phyloP scores from a whole-genome alignment of 2,329 filamentous ascomycete species.

The Simplicillium sp. region DNA sequence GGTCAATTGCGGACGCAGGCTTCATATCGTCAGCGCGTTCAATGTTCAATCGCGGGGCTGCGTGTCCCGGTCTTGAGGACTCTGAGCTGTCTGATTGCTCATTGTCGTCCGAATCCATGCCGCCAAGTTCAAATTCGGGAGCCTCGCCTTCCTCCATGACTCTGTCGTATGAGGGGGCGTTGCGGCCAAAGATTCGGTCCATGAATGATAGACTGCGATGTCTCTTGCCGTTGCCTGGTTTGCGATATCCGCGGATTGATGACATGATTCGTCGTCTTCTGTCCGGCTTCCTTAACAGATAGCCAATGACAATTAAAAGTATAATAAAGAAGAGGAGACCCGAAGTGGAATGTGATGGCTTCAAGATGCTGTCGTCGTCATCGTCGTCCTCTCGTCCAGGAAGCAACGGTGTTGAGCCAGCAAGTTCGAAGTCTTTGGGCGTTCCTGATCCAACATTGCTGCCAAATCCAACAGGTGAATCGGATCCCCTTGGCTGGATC shows the following conservation, averaged over 20 bases:
- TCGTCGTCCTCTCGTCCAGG: constrained; percentile 16
- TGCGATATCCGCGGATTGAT: constrained; percentile 21
- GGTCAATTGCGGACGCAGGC: constrained; percentile 40
- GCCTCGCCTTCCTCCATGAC: constrained; percentile 74
- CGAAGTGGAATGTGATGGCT: constrained; percentile 59
- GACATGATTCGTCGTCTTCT: constrained; percentile 38
- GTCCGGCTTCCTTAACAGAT: constrained; percentile 72
- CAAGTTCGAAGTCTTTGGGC: constrained; percentile 74
- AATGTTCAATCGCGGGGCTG: constrained; percentile 53
- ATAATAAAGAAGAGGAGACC: constrained; percentile 71
- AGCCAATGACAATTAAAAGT: constrained; percentile 58
- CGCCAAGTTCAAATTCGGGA: constrained; percentile 69
- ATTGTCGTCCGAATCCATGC: constrained; percentile 53
- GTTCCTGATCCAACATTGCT: constrained; percentile 61
- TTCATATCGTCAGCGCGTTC: constrained; percentile 39
- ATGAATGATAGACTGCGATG: constrained; percentile 31
- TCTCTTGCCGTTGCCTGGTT: constrained; percentile 32
- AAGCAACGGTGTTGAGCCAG: constrained; percentile 45
- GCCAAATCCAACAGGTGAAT: constrained; percentile 81
- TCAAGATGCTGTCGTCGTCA: constrained; percentile 48
- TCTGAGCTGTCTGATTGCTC: constrained; percentile 55
- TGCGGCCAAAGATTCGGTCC: constrained; percentile 57
- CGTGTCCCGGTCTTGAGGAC: constrained; percentile 44
- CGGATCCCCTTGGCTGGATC: constrained; percentile 52
- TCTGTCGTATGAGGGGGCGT: constrained; percentile 60